Base-by-base conservation (phyloP, 768 basidiomycete species). In the Mycena chlorophos region DNA sequence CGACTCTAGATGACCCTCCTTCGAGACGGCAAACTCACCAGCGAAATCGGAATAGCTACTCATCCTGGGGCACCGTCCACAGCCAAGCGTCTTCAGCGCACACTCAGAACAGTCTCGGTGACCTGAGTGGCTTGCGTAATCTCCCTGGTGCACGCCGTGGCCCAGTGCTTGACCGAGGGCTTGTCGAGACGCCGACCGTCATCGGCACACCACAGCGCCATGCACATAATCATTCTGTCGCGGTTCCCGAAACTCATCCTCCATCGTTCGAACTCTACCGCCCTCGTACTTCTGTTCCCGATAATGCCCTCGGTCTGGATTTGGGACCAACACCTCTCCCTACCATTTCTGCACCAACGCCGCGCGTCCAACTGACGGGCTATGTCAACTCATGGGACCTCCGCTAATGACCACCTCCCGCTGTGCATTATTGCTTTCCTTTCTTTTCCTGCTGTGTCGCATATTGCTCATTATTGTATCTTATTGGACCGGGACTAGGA, bases 1-100 rank as follows among this genome's bases (percentile, higher is more conserved):
- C n/a, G n/a, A n/a, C n/a, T n/a, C n/a, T n/a, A n/a, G 17, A 34
- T 34, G 31, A 34, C 30, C 4, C 52, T 40, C 23, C 5, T 38
- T 20, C 42, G 29, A 40, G 56, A 4, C 60, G 53, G 22, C 30
- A 52, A 6, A 29, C 19, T 6, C 54, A 56, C 25, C 56, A 58
- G 46, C 60, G 54, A 16, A 57, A 61, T 26, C 10, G 60, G n/a
- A 52, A 55, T 13, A 58, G 56, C 51, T 57, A 55, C 43, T 58
- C 60, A 4, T 62, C 60, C 6, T 62, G 60, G 60, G 60, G 60
- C 20, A 62, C 60, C 19, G 54, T 62, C 3, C 46, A 58, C 28
- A 49, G 45, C 22, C 47, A 55, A 22, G 53, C 58, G 26, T 54
- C 55, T 5, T 34, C 42, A 5, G 34, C 12, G n/a, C 5, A 38